Percentiles rank a stretch among this genome's conserved stretches.
phyloP scores from a whole-genome alignment of 2,329 filamentous ascomycete genomes.

The Macroventuria anomochaeta region DNA sequence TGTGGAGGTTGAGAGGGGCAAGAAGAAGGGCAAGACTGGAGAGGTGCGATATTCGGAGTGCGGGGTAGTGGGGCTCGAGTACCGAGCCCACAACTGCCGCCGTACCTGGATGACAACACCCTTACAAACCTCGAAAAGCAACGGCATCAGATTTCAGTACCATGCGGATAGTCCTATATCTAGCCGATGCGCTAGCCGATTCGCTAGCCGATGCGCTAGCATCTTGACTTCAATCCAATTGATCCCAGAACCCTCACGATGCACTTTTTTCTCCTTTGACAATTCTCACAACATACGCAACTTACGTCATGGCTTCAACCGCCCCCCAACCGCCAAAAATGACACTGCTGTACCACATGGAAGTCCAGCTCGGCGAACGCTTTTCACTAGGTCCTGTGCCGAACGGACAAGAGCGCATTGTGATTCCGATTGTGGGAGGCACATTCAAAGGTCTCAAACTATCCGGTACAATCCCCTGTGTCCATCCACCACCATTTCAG shows the following conservation, averaged over 20 bases:
- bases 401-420: slow-evolving; percentile 30
- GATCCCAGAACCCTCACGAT: slow-evolving; percentile 7
- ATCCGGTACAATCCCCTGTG: slow-evolving; percentile 20
- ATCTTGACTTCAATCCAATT: not conserved
- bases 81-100: not conserved
- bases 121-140: not conserved
- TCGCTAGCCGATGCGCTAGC: slow-evolving; percentile 1
- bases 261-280: slow-evolving; percentile 18
- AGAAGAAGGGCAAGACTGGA: not conserved
- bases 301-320: slow-evolving; percentile 24
- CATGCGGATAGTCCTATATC: not conserved
- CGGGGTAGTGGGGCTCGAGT: slow-evolving; percentile 2
- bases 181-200: slow-evolving; percentile 1
- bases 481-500: not conserved
- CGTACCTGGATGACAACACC: slow-evolving; percentile 7
- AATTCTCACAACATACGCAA: slow-evolving; percentile 7
- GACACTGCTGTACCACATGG: slow-evolving; percentile 35
- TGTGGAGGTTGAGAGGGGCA: not conserved
- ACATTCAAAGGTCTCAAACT: slow-evolving; percentile 38
- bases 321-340: slow-evolving; percentile 25
- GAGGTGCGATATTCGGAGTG: slow-evolving; percentile 7
- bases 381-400: slow-evolving; percentile 32
- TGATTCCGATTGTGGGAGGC: slow-evolving; percentile 41
- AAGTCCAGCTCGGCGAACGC: slow-evolving; percentile 25
- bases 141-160: slow-evolving; percentile 7